phyloP scores from a whole-genome alignment of 352 stramenopile species.

The Phytophthora litchii region DNA sequence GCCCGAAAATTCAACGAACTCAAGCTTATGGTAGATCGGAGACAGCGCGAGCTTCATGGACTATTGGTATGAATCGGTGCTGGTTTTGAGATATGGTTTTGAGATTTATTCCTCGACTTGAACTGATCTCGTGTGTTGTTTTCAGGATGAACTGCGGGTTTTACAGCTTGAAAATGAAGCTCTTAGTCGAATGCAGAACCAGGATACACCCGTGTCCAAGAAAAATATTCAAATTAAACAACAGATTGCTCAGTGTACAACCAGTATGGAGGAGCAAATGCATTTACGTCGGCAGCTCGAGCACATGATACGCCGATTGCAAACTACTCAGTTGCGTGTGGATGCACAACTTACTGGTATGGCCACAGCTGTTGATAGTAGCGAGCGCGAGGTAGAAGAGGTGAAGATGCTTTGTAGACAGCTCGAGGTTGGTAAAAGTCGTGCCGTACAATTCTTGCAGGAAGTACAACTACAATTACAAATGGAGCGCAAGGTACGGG shows the following conservation, averaged over 20 bases:
- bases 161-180: conserved; percentile 76
- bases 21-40: conserved; percentile 66
- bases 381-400: conserved; percentile 67
- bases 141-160: conserved; percentile 66
- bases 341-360: conserved; percentile 74
- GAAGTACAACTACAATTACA: conserved; percentile 81
- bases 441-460: conserved; percentile 77
- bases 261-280: conserved; percentile 85
- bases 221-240: conserved; percentile 71
- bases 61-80: conserved; percentile 44
- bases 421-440: conserved; percentile 77
- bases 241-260: conserved; percentile 70
- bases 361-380: conserved; percentile 67
- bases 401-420: conserved; percentile 79
- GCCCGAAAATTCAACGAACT: conserved; percentile 84
- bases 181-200: conserved; percentile 76
- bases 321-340: conserved; percentile 75
- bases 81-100: too few relatives aligned
- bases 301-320: conserved; percentile 82
- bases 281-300: conserved; percentile 71
- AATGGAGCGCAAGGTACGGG: conserved; percentile 64
- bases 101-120: too few relatives aligned
- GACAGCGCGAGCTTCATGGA: conserved; percentile 66
- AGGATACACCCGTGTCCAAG: conserved; percentile 78
- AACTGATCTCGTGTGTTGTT: background rate